Percentiles rank a stretch among this genome's conserved stretches.
Evolutionary conservation across 1,139 yeast species (phyloP).

Genomic region (Scheffersomyces parashehatae): DNA sequence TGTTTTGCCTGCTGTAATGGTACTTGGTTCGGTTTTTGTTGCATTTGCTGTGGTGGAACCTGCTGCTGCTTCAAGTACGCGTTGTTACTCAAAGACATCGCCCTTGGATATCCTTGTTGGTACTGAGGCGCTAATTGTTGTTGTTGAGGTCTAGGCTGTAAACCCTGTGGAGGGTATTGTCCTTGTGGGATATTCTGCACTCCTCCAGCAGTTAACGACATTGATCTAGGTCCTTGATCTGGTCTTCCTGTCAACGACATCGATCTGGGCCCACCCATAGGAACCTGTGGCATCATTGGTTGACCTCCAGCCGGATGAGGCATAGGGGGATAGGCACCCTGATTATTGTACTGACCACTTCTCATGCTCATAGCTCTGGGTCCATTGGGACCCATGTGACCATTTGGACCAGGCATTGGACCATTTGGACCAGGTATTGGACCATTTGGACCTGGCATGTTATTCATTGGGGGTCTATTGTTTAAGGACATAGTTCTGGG

Average conservation of each 20-base stretch:
- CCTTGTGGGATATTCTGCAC: neutral
- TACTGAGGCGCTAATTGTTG: neutral
- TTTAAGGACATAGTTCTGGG: neutral
- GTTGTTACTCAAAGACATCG: slow-evolving; percentile 14
- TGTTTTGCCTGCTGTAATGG: too few relatives aligned
- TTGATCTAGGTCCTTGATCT: slow-evolving; percentile 15
- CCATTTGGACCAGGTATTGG: neutral
- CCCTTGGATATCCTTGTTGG: slow-evolving; percentile 7
- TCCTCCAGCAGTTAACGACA: slow-evolving; percentile 21
- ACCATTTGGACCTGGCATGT: neutral
- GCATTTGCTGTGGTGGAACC: neutral
- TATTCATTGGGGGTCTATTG: neutral
- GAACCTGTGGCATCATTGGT: too few relatives aligned
- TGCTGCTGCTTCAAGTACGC: slow-evolving; percentile 1
- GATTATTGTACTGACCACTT: neutral
- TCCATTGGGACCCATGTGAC: slow-evolving; percentile 7
- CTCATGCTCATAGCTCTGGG: slow-evolving; percentile 10
- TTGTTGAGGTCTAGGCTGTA: neutral
- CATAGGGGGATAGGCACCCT: neutral
- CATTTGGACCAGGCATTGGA: slow-evolving; percentile 4
- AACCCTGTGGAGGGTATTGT: neutral
- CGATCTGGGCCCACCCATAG: neutral
- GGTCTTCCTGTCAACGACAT: slow-evolving; percentile 3
- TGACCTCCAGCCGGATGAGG: neutral
- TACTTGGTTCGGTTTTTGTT: too few relatives aligned